phyloP scores from a whole-genome alignment of 257 asterid genomes.

The Rhazya stricta region DNA sequence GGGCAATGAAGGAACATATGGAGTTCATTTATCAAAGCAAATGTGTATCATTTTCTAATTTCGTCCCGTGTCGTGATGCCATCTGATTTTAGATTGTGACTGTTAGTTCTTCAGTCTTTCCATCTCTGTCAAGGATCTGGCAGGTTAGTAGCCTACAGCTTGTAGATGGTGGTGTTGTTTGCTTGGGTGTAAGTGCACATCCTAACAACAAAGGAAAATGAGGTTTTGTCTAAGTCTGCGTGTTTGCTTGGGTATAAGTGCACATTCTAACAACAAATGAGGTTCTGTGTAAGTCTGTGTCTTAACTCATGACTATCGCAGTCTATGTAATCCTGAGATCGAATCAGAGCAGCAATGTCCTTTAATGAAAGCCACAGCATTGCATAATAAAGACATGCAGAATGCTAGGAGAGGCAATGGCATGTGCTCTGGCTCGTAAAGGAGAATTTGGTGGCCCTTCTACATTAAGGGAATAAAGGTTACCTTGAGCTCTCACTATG shows the following conservation, averaged over 20 bases:
- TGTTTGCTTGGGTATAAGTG: too few relatives aligned
- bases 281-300: not conserved
- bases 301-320: too few relatives aligned
- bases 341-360: not conserved
- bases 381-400: not conserved
- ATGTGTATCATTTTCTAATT: too few relatives aligned
- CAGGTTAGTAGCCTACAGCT: too few relatives aligned
- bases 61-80: too few relatives aligned
- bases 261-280: not conserved
- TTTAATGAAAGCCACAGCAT: not conserved
- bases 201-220: not conserved
- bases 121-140: too few relatives aligned
- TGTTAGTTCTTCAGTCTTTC: too few relatives aligned
- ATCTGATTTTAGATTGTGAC: too few relatives aligned
- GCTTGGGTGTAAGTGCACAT: too few relatives aligned
- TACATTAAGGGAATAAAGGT: not conserved
- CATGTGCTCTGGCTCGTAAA: constrained; percentile 5
- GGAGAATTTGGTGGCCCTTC: not conserved
- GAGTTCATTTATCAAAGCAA: too few relatives aligned
- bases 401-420: not conserved
- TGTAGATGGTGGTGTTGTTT: too few relatives aligned
- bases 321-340: not conserved
- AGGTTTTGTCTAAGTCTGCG: not conserved
- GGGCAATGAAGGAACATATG: too few relatives aligned
- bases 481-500: not conserved